Conservation (phyloP, 805 yeast genomes). For the Starmerella riodocensis region DNA sequence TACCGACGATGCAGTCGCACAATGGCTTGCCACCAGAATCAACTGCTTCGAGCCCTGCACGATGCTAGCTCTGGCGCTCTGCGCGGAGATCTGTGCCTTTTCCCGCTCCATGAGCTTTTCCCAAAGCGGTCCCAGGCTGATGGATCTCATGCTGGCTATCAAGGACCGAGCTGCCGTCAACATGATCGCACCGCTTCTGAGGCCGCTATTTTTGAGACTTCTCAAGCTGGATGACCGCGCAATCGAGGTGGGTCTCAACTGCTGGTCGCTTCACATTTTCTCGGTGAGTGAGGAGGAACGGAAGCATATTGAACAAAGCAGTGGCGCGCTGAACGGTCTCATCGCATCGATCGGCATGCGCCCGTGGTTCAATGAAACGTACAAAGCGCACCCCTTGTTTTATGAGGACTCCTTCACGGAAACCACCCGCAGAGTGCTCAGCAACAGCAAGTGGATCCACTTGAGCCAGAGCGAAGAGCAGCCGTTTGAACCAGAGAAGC, state of each 20-base stretch:
- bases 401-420: background rate
- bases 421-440: background rate
- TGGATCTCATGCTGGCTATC: slow-evolving; percentile 4
- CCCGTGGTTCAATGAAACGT: slow-evolving; percentile 6
- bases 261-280: slow-evolving; percentile 8
- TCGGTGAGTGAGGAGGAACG: slow-evolving; percentile 6
- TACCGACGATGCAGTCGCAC: slow-evolving; percentile 1
- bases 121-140: background rate
- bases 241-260: slow-evolving; percentile 1
- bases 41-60: background rate
- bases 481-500: too few relatives aligned
- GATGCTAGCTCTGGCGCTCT: slow-evolving; percentile 4
- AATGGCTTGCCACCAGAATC: slow-evolving; percentile 7
- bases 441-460: slow-evolving; percentile 1
- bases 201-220: slow-evolving; percentile 4
- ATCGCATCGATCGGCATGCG: background rate
- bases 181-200: slow-evolving; percentile 11
- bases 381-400: background rate
- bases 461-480: too few relatives aligned
- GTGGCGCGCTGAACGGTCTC: background rate
- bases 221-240: slow-evolving; percentile 4
- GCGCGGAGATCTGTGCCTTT: slow-evolving; percentile 3
- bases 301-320: background rate
- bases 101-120: slow-evolving; percentile 1
- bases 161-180: slow-evolving; percentile 5